Base-by-base conservation (phyloP, 23 red algal genomes). In the Chondrus crispus region DNA sequence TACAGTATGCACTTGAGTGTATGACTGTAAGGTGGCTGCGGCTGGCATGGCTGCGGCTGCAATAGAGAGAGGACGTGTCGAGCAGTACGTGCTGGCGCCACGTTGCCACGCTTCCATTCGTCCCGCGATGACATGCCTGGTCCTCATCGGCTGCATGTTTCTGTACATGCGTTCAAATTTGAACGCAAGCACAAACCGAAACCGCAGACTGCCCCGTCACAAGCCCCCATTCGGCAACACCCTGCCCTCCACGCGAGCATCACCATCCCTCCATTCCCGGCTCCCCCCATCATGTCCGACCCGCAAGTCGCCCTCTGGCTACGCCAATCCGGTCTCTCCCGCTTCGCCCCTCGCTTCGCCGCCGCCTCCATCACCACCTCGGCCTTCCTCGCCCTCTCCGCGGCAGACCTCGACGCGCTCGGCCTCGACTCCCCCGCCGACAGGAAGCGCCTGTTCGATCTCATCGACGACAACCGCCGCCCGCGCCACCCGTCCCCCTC, bases 281-380 rank as follows among this genome's bases (percentile, higher is more conserved):
- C 60, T 32, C 60, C 18, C 35, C 60, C 60, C 60, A 6, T 66
- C 62, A 90, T 90, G 87, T 28, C 70, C 49, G 88, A 91, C 88
- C 36, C 88, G 2, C 89, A 92, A 68, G 89, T 92, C 32, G 53
- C 66, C 16, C 46, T 62, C 19, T 92, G 89, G 89, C 79, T 92
- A 19, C 75, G 77, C n/a, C 46, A 71, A 75, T 75, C 89, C 77
- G 89, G 89, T n/a, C 89, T 92, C 10, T 92, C 89, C 2, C 89
- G 89, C 28, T 82, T 82, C 57, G 44, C 28, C 29, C 60, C 89
- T 28, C 89, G 89, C 46, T 92, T 92, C 43, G 58, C 32, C 60
- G 89, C 89, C 51, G 89, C 89, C 3, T 12, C 28, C 4, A 33
- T 92, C 26, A 66, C 89, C 2, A 46, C 89, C 3, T 6, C 76